Evolutionary conservation across 1,284 basidiomycete species (phyloP).

Genomic region (Irpex sp.): DNA sequence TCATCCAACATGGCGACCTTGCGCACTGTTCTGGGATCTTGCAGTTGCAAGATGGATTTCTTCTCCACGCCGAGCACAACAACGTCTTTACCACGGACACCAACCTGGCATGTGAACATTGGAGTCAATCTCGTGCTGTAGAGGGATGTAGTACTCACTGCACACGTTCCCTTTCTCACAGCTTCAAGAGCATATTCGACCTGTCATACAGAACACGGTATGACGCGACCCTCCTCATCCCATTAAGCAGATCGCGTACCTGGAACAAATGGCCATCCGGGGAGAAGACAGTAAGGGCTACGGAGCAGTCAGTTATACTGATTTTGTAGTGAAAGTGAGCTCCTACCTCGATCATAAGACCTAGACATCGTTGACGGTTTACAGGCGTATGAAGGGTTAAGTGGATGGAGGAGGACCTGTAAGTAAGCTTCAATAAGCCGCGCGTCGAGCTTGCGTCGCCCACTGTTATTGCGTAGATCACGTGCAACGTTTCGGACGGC

Average conservation of each 20-base stretch:
- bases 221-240: constrained; percentile 12
- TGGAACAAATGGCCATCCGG: constrained; percentile 94
- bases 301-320: neutral
- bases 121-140: no score
- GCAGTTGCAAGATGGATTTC: constrained; percentile 95
- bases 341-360: constrained; percentile 66
- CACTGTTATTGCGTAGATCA: constrained; percentile 12
- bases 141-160: constrained; percentile 50
- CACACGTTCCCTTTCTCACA: constrained; percentile 96
- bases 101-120: constrained; percentile 58
- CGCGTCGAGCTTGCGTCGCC: constrained; percentile 47
- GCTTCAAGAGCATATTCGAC: constrained; percentile 99
- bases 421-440: constrained; percentile 34
- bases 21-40: constrained; percentile 95
- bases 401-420: constrained; percentile 3
- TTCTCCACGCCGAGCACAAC: constrained; percentile 99
- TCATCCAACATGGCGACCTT: constrained; percentile 99
- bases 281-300: constrained; percentile 91
- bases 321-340: neutral
- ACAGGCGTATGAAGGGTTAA: neutral
- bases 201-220: constrained; percentile 36
- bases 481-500: constrained; percentile 15
- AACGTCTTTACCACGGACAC: constrained; percentile 91
- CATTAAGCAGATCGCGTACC: constrained; percentile 38
- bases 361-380: constrained; percentile 51